Base-by-base conservation (phyloP, 768 basidiomycete species). In the Tylopilus balloui region DNA sequence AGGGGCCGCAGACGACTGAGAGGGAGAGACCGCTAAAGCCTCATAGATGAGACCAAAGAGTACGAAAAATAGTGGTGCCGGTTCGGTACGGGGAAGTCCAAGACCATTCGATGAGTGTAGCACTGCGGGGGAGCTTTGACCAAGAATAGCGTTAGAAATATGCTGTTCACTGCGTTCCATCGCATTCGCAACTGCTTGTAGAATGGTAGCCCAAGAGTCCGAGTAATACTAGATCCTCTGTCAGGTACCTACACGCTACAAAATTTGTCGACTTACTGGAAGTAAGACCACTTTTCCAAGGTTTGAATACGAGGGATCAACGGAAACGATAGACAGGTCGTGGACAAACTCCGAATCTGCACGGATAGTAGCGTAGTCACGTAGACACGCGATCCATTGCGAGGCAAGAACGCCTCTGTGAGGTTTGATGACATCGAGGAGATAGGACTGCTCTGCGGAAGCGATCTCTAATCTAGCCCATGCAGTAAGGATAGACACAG, bases 31-130 rank as follows among this genome's bases (percentile, higher is more conserved):
- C 0, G 80, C 80, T 7, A 97, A 71, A 0, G 89, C 84, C 63
- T 98, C 95, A 57, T 88, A 99, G 1, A 95, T 84, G n/a, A 98
- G 78, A 11, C 95, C 94, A 62, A 95, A 97, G 5, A 96, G 63
- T 11, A 90, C 78, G 69, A 85, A 92, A 71, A 97, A 99, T 68
- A 90, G 83, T 11, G 82, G 76, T 0, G 85, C 77, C 2, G 92
- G 88, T 49, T 91, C 88, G 8, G 69, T 60, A 5, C 76, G 68
- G 14, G 67, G 62, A 4, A 51, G 50, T 12, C 44, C 50, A 20
- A 46, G 27, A 7, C 60, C 58, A 6, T 61, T 65, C 1, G 61
- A 54, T 3, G 63, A 51, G 1, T 67, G 43, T 20, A 49, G 28
- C 14, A 10, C 47, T 20, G 42, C 46, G 31, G 61, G 51, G 2